A percentile compares a stretch with the other conserved stretches of the same genome.
These are phyloP conservation scores for Tylopilus rubrobrunneus DNA, from an alignment of 768 basidiomycete genomes.

Conservation along the genomic window DNA sequence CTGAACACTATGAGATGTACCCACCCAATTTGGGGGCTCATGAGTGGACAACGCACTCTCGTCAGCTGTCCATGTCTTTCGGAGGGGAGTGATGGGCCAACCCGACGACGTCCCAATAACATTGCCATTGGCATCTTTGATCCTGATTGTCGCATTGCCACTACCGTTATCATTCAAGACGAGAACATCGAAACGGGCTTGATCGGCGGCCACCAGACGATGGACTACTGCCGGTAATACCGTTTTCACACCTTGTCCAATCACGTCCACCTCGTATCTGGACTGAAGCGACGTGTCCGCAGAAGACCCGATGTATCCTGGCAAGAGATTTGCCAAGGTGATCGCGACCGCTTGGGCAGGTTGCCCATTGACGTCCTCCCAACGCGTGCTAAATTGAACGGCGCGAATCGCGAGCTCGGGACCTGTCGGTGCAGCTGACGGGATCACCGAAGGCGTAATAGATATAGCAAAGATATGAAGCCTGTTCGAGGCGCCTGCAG, in stretches of 20 bases:
- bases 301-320: constrained; percentile 26
- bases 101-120: constrained; percentile 34
- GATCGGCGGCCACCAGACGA: constrained; percentile 50
- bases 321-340: constrained; percentile 48
- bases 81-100: constrained; percentile 37
- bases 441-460: constrained; percentile 32
- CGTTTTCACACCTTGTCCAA: constrained; percentile 39
- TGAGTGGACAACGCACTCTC: constrained; percentile 37
- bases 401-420: constrained; percentile 39
- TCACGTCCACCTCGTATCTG: constrained; percentile 35
- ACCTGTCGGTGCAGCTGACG: constrained; percentile 18
- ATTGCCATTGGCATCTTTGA: constrained; percentile 34
- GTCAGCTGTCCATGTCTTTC: constrained; percentile 39
- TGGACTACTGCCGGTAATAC: constrained; percentile 38
- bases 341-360: constrained; percentile 49
- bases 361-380: constrained; percentile 36
- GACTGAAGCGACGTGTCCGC: constrained; percentile 31
- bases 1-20: constrained; percentile 4
- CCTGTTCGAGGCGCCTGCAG: constrained; percentile 25
- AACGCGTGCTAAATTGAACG: constrained; percentile 44
- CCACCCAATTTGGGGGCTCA: constrained; percentile 54
- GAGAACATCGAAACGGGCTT: constrained; percentile 46
- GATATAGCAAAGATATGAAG: constrained; percentile 47
- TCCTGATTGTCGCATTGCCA: constrained; percentile 28
- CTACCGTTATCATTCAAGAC: constrained; percentile 33